Evolutionary conservation across 306 rosid genomes (phyloP).

Genomic region (Prunus salicina): DNA sequence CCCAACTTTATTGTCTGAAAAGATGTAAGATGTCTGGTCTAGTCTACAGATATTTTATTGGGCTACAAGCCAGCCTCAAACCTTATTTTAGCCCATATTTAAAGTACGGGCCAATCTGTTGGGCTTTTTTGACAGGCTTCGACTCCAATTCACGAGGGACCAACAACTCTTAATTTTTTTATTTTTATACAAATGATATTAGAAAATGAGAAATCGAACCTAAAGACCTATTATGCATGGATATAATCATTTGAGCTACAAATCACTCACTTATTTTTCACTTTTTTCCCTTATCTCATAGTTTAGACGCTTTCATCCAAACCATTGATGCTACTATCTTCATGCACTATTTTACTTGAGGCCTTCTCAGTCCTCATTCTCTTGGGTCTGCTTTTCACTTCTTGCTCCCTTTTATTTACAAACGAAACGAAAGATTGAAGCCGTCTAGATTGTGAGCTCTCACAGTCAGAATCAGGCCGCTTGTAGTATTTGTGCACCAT

Average conservation of each 20-base stretch:
- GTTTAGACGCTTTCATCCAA: background rate
- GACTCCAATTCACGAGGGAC: rapidly evolving
- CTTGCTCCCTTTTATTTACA: conserved; percentile 9
- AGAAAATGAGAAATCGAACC: too few species aligned
- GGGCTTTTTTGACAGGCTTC: too few species aligned
- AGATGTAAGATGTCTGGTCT: background rate
- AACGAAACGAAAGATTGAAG: conserved; percentile 12
- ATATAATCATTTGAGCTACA: too few species aligned
- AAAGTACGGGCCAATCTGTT: too few species aligned
- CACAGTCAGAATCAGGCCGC: background rate
- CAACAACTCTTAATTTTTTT: too few species aligned
- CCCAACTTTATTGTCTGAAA: background rate
- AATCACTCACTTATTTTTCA: too few species aligned
- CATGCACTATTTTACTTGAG: conserved; percentile 10
- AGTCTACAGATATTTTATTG: too few species aligned
- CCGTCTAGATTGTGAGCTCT: background rate
- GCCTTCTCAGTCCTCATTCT: conserved; percentile 13
- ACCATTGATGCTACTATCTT: background rate
- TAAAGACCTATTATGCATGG: too few species aligned
- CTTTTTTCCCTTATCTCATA: too few species aligned
- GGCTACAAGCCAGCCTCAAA: background rate
- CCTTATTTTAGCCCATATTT: background rate
- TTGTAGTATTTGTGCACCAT: conserved; percentile 17
- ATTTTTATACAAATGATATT: too few species aligned
- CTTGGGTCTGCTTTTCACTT: conserved; percentile 4